These are phyloP conservation scores for Phyllosticta capitalensis DNA, from an alignment of 2,329 filamentous ascomycete species.

Conservation along the genomic window DNA sequence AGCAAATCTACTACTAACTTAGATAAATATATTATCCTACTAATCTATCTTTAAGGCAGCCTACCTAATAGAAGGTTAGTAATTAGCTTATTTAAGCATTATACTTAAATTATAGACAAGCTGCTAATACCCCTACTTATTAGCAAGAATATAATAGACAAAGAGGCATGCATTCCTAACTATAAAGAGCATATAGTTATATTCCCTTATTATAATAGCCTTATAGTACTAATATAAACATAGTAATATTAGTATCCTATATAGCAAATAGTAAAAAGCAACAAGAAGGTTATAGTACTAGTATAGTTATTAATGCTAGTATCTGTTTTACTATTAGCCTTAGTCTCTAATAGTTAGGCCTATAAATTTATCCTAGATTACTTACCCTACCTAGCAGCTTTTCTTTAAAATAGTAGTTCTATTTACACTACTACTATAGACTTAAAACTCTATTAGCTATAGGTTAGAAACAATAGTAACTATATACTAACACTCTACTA, in stretches of 20 bases:
- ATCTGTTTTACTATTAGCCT: neutral
- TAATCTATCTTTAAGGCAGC: neutral
- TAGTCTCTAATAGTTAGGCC: neutral
- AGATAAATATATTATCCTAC: neutral
- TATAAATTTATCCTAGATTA: neutral
- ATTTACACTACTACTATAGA: neutral
- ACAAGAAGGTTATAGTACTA: neutral
- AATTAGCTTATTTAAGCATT: neutral
- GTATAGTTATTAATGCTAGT: neutral
- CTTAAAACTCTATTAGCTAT: neutral
- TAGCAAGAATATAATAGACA: neutral
- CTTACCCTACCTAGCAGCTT: neutral
- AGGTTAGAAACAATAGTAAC: neutral
- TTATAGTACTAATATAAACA: neutral
- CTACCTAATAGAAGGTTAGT: neutral
- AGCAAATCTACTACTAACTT: too few relatives aligned
- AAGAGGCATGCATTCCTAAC: neutral
- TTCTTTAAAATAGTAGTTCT: neutral
- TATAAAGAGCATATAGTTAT: neutral
- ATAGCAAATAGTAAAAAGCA: neutral
- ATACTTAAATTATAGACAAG: neutral
- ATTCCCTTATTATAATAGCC: neutral
- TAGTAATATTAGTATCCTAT: neutral
- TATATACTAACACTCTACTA: neutral
- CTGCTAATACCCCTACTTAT: neutral